Evolutionary conservation across 2,329 filamentous ascomycete genomes (phyloP), one percentile per base, ranked within the genome.

Genomic region (Didymella pomorum): DNA sequence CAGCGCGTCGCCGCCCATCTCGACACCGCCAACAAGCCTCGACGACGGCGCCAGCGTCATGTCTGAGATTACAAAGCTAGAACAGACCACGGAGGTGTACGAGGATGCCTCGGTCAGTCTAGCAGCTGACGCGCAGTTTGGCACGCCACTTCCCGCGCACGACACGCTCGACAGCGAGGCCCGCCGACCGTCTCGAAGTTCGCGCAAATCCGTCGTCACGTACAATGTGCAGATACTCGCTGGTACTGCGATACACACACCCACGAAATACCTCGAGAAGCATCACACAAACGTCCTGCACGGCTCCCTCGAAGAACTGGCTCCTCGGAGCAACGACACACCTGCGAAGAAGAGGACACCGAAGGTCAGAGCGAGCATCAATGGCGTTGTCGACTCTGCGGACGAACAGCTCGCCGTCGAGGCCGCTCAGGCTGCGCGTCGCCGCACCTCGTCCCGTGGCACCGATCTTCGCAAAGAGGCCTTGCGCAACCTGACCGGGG

Each of bases 161-260:
- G 66, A 61, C n/a, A 56, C 60, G 37, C 51, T 63, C 46, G 62
- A 56, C 54, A 70, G 65, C 58, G 71, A 66, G 60, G 60, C 60
- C 51, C 70, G 69, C 56, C 71, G 74, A 8, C 64, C 73, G 23
- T 64, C 68, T 42, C 84, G 86, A 56, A 81, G 84, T 60, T 83
- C 83, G 66, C 85, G 88, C 68, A 79, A 81, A 35, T 83, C 81
- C 52, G 79, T 86, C 18, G 82, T 85, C 12, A 84, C 87, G 16
- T 92, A 92, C 78, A 92, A 92, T 67, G 78, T 89, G 16, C 81
- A 86, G 63, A 83, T 85, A 66, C 80, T 90, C 50, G 83, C 82
- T 57, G 87, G 87, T 64, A 89, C 86, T 46, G 82, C 83, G 26
- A 81, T 83, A 42, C 87, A 89, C 64, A 86, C 82, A 78, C 76